Evolutionary conservation across 2,329 filamentous ascomycete species (phyloP).

Genomic region (Chaetothyriales sp.): DNA sequence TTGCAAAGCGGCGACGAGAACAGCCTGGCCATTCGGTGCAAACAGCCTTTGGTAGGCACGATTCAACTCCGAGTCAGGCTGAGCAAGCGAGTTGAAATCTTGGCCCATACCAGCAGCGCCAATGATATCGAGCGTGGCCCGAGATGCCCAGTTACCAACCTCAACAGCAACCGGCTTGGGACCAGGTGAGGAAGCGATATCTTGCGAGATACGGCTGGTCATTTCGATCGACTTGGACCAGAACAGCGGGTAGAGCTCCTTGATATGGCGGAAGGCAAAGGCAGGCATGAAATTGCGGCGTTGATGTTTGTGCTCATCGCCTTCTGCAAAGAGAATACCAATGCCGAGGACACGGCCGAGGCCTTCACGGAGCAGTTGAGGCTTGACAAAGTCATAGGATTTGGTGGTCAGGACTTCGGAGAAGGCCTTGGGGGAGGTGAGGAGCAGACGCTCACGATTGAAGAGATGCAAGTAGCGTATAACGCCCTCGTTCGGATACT

Average conservation of each 20-base stretch:
- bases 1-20: slow-evolving; percentile 40
- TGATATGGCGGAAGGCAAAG: slow-evolving; percentile 69
- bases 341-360: slow-evolving; percentile 26
- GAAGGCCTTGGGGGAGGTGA: slow-evolving; percentile 47
- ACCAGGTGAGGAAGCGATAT: slow-evolving; percentile 7
- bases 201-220: slow-evolving; percentile 39
- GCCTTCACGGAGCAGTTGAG: slow-evolving; percentile 23
- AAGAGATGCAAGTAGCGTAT: slow-evolving; percentile 49
- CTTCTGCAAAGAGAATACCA: slow-evolving; percentile 57
- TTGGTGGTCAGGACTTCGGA: slow-evolving; percentile 53
- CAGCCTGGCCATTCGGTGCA: slow-evolving; percentile 34
- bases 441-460: slow-evolving; percentile 46
- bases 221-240: slow-evolving; percentile 64
- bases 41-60: slow-evolving; percentile 43
- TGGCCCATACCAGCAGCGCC: slow-evolving; percentile 54
- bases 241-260: slow-evolving; percentile 67
- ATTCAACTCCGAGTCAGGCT: slow-evolving; percentile 46
- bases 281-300: slow-evolving; percentile 65
- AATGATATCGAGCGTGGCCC: slow-evolving; percentile 52
- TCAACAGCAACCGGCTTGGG: slow-evolving; percentile 24
- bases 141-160: slow-evolving; percentile 45
- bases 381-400: slow-evolving; percentile 55
- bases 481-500: slow-evolving; percentile 52
- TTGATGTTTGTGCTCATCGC: slow-evolving; percentile 70
- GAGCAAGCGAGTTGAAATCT: slow-evolving; percentile 50